Percentiles rank a stretch among this genome's conserved stretches.
Conservation (phyloP, 2,329 filamentous ascomycete genomes). For the Cyclaneusma minus region DNA sequence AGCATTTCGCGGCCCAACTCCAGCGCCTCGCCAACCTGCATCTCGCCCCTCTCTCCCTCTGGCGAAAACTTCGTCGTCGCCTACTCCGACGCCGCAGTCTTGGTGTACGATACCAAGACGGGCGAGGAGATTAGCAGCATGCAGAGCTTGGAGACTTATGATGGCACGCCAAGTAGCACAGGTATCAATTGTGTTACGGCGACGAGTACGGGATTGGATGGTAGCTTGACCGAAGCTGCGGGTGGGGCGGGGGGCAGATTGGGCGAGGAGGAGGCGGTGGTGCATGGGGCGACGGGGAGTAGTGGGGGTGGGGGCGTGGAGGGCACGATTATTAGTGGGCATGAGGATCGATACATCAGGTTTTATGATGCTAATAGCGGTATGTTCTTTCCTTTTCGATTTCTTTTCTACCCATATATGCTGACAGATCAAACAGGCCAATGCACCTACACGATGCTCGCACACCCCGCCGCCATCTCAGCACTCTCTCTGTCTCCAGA, state of each 20-base stretch:
- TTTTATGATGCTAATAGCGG: constrained; percentile 99
- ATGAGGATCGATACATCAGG: constrained; percentile 89
- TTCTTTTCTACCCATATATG: constrained; percentile 2
- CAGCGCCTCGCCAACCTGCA: constrained; percentile 72
- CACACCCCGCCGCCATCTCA: constrained; percentile 86
- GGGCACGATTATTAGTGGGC: constrained; percentile 87
- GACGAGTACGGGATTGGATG: constrained; percentile 67
- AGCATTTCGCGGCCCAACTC: constrained; percentile 59
- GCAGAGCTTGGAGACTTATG: constrained; percentile 88
- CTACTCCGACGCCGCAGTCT: constrained; percentile 76
- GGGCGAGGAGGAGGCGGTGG: constrained; percentile 58
- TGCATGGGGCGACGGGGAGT: constrained; percentile 69
- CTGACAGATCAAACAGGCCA: constrained; percentile 51
- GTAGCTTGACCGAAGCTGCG: constrained; percentile 40
- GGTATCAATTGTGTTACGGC: constrained; percentile 85
- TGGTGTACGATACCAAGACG: constrained; percentile 83
- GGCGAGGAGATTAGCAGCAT: constrained; percentile 86
- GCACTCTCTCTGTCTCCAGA: constrained; percentile 84
- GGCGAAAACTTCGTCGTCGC: constrained; percentile 88
- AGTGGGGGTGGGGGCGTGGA: constrained; percentile 62
- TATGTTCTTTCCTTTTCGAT: constrained; percentile 34
- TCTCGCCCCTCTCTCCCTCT: constrained; percentile 68
- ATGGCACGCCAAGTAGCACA: constrained; percentile 60
- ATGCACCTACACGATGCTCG: constrained; percentile 98
- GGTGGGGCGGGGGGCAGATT: constrained; percentile 37